Evolutionary conservation across 495 filamentous ascomycete genomes (phyloP), one percentile per base, ranked within the genome.

Genomic region (Neurospora pannonica): DNA sequence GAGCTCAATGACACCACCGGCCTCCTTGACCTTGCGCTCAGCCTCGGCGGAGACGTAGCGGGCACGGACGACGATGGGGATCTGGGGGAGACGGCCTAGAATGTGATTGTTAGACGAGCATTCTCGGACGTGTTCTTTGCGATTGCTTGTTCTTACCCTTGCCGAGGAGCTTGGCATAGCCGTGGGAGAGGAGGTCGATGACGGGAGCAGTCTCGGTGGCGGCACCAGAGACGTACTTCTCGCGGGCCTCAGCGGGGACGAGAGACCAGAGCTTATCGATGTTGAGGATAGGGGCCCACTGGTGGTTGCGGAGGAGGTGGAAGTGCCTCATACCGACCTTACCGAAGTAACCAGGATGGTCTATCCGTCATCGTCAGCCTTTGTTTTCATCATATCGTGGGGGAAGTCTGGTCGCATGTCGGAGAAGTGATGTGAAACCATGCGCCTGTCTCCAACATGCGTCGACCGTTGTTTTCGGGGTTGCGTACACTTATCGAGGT

Each of bases 281-380:
- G 80, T 81, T 81, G 80, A 81, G 79, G 62, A 72, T 81, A 37
- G 80, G 80, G 24, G 79, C 77, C 80, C 80, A 81, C 37, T 78
- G 40, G 72, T 81, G 80, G 79, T 81, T 81, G 76, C 78, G 80
- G 70, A 79, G 77, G 19, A 79, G 79, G 71, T 81, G 80, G 80
- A 80, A 81, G 70, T 78, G 80, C 71, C 80, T 81, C 80, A 81
- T 81, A 73, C 80, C 80, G 72, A 81, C 80, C 80, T 81, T 81
- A 71, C 80, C 80, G 77, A 81, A 81, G 80, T 81, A 81, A 81
- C 80, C 80, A 37, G 80, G 80, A 73, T 81, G 80, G 80, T 81
- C 80, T 81, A 48, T 42, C 71, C 42, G 40, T 73, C 46, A 36
- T 46, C 40, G 77, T 81, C 73, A 81, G 80, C 71, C 2, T 54